Conservation (phyloP, 139 green algal genomes). For the Chlorella sp. region DNA sequence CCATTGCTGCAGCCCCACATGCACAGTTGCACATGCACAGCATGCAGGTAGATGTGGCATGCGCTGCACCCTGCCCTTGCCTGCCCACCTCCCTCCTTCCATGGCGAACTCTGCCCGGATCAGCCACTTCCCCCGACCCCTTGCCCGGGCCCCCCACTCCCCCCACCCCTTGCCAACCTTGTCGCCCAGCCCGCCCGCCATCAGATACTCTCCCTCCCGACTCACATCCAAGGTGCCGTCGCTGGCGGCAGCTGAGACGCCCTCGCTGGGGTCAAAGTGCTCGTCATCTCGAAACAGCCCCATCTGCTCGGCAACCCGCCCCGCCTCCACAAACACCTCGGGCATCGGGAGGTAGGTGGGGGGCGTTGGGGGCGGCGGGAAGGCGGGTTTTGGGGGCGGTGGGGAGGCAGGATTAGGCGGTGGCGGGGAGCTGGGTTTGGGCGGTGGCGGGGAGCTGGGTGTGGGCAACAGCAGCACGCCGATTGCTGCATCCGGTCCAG, state of each 20-base stretch:
- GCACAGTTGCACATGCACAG: too few relatives aligned
- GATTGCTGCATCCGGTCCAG: too few relatives aligned
- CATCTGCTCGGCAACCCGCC: not conserved
- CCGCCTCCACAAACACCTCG: not conserved
- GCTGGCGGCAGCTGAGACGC: not conserved
- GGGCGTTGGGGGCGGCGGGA: not conserved
- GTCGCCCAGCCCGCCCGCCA: too few relatives aligned
- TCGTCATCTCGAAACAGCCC: not conserved
- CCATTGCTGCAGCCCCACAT: too few relatives aligned
- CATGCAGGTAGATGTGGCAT: too few relatives aligned
- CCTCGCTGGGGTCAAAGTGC: not conserved
- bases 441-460: not conserved
- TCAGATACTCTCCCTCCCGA: not conserved
- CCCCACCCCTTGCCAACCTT: too few relatives aligned
- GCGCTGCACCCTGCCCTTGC: too few relatives aligned
- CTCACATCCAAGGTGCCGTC: conserved; percentile 11
- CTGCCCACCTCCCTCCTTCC: too few relatives aligned
- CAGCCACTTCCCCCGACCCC: too few relatives aligned
- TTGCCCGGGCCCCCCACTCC: too few relatives aligned
- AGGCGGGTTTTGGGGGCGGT: not conserved
- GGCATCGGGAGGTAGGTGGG: not conserved
- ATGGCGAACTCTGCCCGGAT: too few relatives aligned
- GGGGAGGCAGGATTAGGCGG: not conserved
- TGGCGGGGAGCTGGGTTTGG: not conserved
- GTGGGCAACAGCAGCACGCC: too few relatives aligned